phyloP scores from a whole-genome alignment of 2,329 filamentous ascomycete species.

The Penicillium sp. region DNA sequence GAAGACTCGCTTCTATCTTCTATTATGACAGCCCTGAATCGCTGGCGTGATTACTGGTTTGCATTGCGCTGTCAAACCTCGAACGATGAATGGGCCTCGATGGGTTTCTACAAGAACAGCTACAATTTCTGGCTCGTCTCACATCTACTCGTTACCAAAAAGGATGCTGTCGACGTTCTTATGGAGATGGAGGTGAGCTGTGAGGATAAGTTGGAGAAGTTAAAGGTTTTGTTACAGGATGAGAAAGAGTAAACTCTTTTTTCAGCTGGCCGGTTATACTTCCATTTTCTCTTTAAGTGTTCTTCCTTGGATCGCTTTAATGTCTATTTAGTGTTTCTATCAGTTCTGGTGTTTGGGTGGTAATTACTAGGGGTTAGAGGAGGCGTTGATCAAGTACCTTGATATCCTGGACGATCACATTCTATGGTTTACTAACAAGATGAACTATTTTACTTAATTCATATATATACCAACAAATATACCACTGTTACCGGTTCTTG shows the following conservation, averaged over 20 bases:
- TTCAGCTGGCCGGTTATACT: not conserved
- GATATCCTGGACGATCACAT: not conserved
- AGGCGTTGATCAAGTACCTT: not conserved
- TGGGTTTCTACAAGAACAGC: conserved; percentile 45
- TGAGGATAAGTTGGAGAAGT: conserved; percentile 44
- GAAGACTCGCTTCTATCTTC: conserved; percentile 32
- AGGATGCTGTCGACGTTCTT: conserved; percentile 44
- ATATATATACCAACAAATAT: not conserved
- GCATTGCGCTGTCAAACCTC: conserved; percentile 32
- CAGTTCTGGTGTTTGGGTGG: not conserved
- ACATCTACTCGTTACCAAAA: conserved; percentile 43
- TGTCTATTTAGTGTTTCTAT: not conserved
- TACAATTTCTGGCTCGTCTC: conserved; percentile 47
- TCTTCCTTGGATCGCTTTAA: not conserved
- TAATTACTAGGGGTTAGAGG: not conserved
- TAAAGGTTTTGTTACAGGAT: conserved; percentile 41
- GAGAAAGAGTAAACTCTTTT: conserved; percentile 21
- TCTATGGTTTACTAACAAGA: not conserved
- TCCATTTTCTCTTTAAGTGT: not conserved
- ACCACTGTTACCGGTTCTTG: not conserved
- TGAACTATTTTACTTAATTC: not conserved
- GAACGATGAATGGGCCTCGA: conserved; percentile 38
- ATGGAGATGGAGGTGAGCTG: conserved; percentile 48
- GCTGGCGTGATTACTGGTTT: conserved; percentile 43
- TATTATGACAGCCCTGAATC: conserved; percentile 36